Evolutionary conservation across 129 eudicot species (phyloP), one percentile per base, ranked within the genome.

Genomic region (Tagetes erecta): DNA sequence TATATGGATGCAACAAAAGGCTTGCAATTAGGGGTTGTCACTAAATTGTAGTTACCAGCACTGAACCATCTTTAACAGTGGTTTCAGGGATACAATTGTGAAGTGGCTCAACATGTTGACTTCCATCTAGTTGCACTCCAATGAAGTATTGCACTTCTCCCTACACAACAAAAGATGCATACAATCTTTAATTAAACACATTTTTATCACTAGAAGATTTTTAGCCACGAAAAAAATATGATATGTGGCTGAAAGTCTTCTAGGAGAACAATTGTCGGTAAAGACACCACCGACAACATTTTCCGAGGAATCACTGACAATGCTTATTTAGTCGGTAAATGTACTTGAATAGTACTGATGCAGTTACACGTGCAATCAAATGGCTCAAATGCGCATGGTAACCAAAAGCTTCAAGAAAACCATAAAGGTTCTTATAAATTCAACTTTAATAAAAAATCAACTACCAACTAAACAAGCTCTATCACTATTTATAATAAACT

Each of bases 91-190:
- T 91, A 74, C 94, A 80, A 71, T 91, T 95, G 68, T 84, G 92
- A 78, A 91, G 97, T 38, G 99, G 97, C 87, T 95, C 97, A 20
- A 95, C 99, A 78, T 95, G 99, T 20, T 91, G 82, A 80, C 95
- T 95, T 76, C 99, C 99, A 73, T 95, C 99, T 79, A 95, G 66
- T 72, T 95, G 99, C 33, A 95, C 99, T 51, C 99, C 99, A 39
- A 95, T 95, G 77, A 91, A 95, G 77, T 95, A 95, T 77, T 95
- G 99, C 55, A 95, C 99, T 62, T 95, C 99, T 78, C 96, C 99
- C 99, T 91, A 66, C 12, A 73, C 8, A 8, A 72, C 10, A 75
- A 11, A 75, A 74, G 65, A 14, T 20, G 71, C 1, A 64, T 8
- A 55, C 31, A 56, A 34, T 64, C 7, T n/a, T 70, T 76, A 64